phyloP scores from a whole-genome alignment of 345 rosid species.

The Eucalyptus erythrocorys region DNA sequence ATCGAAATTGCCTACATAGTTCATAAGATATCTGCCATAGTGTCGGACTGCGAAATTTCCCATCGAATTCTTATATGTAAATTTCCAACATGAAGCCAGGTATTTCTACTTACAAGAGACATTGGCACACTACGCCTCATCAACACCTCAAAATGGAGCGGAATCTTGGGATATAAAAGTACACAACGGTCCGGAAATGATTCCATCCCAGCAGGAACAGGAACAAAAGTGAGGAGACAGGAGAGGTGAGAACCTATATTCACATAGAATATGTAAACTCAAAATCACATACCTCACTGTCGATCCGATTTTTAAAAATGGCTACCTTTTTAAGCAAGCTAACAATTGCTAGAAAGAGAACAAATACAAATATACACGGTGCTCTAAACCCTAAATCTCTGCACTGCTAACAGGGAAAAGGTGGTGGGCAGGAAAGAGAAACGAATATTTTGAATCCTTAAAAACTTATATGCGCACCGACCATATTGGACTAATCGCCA shows the following conservation, averaged over 20 bases:
- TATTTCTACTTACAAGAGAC: background rate
- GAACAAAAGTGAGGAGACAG: background rate
- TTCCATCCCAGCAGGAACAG: background rate
- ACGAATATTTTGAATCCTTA: conserved; percentile 3
- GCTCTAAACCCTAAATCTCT: conserved; percentile 19
- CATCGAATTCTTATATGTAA: background rate
- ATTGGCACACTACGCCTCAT: background rate
- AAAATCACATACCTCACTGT: background rate
- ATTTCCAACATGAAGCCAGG: background rate
- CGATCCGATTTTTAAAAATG: background rate
- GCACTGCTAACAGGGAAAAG: background rate
- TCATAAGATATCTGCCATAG: background rate
- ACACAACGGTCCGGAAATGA: background rate
- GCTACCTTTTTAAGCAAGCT: background rate
- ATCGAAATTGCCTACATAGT: background rate
- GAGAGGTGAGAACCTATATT: background rate
- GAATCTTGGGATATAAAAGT: background rate
- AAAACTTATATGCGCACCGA: background rate
- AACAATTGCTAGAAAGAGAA: conserved; percentile 4
- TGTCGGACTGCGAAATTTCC: background rate
- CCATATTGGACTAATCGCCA: background rate
- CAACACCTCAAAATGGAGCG: background rate
- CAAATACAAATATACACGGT: conserved; percentile 16
- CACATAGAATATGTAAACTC: background rate
- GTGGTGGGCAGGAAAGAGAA: background rate